Percentiles rank a stretch among this genome's conserved stretches.
phyloP scores from a whole-genome alignment of 768 basidiomycete species.

The Punctularia strigosozonata region DNA sequence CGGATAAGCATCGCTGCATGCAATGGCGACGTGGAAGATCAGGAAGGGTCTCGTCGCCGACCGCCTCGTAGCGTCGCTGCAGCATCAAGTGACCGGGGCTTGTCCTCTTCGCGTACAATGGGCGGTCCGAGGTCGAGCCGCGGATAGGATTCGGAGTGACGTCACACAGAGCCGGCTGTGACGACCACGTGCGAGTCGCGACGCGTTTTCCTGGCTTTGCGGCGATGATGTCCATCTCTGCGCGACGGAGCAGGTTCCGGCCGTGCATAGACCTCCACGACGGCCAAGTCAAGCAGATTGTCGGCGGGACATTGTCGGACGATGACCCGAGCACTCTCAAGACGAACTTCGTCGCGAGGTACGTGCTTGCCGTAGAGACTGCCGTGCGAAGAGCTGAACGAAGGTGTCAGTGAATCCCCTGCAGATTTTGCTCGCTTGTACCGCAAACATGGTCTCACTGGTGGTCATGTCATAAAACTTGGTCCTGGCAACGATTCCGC shows the following conservation, averaged over 20 bases:
- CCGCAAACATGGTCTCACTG: slow-evolving; percentile 49
- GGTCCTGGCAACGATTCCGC: slow-evolving; percentile 84
- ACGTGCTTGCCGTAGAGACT: slow-evolving; percentile 15
- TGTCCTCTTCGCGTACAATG: no score
- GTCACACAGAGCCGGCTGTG: no score
- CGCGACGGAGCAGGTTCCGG: slow-evolving; percentile 45
- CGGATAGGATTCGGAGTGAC: no score
- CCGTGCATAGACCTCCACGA: slow-evolving; percentile 97
- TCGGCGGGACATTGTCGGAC: slow-evolving; percentile 87
- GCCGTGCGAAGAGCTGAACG: no score
- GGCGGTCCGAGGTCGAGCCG: no score
- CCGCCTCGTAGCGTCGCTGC: no score
- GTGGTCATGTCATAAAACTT: slow-evolving; percentile 95
- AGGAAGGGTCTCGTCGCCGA: no score
- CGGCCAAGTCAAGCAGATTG: slow-evolving; percentile 96
- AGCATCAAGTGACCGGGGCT: no score
- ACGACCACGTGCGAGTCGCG: no score
- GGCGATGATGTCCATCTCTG: slow-evolving; percentile 1
- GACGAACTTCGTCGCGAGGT: slow-evolving; percentile 92
- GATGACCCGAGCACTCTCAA: slow-evolving; percentile 42
- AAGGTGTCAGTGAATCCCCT: slow-evolving; percentile 50
- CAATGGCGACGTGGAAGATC: not conserved
- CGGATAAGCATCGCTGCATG: not conserved
- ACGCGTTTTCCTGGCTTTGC: no score
- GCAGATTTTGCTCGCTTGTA: slow-evolving; percentile 76